A percentile compares a stretch with the other conserved stretches of the same genome.
These are phyloP conservation scores for Coemansia sp. DNA, from an alignment of 192 early-diverging fungal species.

Conservation along the genomic window DNA sequence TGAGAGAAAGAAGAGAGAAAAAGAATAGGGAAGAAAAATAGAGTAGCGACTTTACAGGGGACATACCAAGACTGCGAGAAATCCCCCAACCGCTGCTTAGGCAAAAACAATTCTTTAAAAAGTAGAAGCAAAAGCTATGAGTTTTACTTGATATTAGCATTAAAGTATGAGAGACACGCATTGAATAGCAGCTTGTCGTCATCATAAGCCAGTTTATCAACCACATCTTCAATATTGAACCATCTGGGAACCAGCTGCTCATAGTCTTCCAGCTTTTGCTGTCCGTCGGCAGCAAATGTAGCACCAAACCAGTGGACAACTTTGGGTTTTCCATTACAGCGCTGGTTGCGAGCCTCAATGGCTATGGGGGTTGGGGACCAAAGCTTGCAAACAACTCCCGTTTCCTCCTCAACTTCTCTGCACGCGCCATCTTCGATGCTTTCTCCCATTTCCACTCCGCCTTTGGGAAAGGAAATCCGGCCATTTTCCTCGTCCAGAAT, in stretches of 20 bases:
- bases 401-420: conserved; percentile 40
- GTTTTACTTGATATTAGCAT: too few species aligned
- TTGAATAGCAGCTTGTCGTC: conserved; percentile 17
- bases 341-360: conserved; percentile 22
- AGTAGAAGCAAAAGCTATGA: too few species aligned
- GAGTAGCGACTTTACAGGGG: too few species aligned
- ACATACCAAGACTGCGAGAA: too few species aligned
- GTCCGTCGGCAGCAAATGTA: conserved; percentile 8
- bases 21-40: too few species aligned
- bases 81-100: too few species aligned
- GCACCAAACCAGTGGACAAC: conserved; percentile 48
- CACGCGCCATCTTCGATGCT: conserved; percentile 19
- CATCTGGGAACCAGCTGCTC: conserved; percentile 21
- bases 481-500: conserved; percentile 10
- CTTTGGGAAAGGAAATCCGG: conserved; percentile 36
- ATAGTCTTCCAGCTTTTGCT: conserved; percentile 27
- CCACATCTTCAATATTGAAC: conserved; percentile 16
- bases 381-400: conserved; percentile 30
- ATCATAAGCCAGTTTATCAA: conserved; percentile 12
- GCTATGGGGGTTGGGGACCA: conserved; percentile 21
- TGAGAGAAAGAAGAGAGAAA: too few species aligned
- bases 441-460: conserved; percentile 31
- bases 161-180: conserved; percentile 1
- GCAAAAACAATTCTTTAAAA: too few species aligned
- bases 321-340: conserved; percentile 18